phyloP scores from a whole-genome alignment of 139 green algal genomes.

The Micromonas commoda region DNA sequence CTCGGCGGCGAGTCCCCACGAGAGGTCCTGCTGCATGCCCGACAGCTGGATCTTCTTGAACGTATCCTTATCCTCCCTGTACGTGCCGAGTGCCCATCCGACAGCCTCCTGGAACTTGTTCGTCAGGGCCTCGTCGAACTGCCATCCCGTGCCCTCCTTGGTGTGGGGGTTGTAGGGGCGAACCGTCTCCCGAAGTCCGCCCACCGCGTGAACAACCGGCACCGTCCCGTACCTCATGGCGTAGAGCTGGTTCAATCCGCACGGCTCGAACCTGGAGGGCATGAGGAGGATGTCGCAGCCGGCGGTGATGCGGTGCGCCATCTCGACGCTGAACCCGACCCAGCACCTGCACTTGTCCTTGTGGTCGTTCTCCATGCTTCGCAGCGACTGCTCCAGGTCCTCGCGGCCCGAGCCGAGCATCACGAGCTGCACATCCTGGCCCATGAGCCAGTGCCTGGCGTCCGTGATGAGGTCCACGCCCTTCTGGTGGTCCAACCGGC shows the following conservation, averaged over 20 bases:
- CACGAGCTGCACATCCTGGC: constrained; percentile 76
- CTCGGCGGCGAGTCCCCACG: constrained; percentile 77
- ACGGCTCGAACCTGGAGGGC: constrained; percentile 83
- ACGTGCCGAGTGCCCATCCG: constrained; percentile 1
- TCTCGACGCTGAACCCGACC: constrained; percentile 71
- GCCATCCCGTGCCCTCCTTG: constrained; percentile 41
- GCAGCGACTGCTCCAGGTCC: constrained; percentile 69
- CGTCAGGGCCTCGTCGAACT: constrained; percentile 36
- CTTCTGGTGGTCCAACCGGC: constrained; percentile 76
- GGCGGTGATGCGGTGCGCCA: constrained; percentile 75
- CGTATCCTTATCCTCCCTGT: not conserved
- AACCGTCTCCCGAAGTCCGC: constrained; percentile 68
- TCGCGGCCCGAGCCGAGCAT: constrained; percentile 81
- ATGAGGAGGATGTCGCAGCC: constrained; percentile 80
- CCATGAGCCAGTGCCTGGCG: constrained; percentile 46
- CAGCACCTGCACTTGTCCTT: constrained; percentile 36
- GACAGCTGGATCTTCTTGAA: constrained; percentile 46
- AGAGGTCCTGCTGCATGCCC: constrained; percentile 75
- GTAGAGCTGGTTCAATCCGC: constrained; percentile 76
- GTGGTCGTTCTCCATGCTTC: constrained; percentile 34
- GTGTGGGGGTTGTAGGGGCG: constrained; percentile 39
- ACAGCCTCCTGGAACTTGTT: constrained; percentile 12
- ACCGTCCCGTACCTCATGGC: constrained; percentile 75
- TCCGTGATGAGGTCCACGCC: constrained; percentile 90
- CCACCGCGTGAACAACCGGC: constrained; percentile 72